A percentile compares a stretch with the other conserved stretches of the same genome.
phyloP scores from a whole-genome alignment of 768 basidiomycete genomes.

The Chalciporus piperatus region DNA sequence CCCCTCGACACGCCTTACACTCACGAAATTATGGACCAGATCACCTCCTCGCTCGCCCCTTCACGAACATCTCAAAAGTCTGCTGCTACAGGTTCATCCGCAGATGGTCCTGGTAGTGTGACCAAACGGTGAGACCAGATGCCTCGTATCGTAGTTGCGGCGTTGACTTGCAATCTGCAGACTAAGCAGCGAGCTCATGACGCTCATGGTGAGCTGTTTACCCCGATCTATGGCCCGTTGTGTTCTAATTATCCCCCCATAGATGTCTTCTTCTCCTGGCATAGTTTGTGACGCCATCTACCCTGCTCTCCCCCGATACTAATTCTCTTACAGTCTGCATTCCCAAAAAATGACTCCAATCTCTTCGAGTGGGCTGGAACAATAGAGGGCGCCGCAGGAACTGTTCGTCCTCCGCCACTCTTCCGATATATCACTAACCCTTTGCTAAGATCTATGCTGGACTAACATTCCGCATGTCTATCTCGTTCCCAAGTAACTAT shows the following conservation, averaged over 20 bases:
- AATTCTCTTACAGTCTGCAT: conserved; percentile 62
- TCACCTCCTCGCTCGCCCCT: conserved; percentile 60
- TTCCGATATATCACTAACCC: conserved; percentile 1
- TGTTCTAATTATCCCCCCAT: conserved; percentile 9
- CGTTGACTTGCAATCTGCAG: conserved; percentile 34
- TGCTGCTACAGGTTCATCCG: conserved; percentile 46
- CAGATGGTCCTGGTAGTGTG: conserved; percentile 70
- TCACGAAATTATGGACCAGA: conserved; percentile 61
- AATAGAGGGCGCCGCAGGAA: conserved; percentile 77
- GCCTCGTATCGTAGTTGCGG: background rate
- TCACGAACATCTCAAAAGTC: conserved; percentile 59
- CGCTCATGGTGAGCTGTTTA: conserved; percentile 67
- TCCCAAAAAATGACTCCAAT: conserved; percentile 83
- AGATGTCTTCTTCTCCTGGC: conserved; percentile 90
- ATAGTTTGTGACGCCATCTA: conserved; percentile 52
- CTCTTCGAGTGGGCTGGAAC: conserved; percentile 90
- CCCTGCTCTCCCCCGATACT: background rate
- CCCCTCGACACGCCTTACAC: conserved; percentile 7
- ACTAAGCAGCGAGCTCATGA: conserved; percentile 83
- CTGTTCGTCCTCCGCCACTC: conserved; percentile 34
- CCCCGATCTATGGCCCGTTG: background rate
- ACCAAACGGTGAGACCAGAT: conserved; percentile 67
- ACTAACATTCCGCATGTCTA: conserved; percentile 77
- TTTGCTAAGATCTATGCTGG: conserved; percentile 66
- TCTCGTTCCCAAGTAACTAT: conserved; percentile 84